Conservation (phyloP, 345 rosid species). For the Salix koriyanagi region DNA sequence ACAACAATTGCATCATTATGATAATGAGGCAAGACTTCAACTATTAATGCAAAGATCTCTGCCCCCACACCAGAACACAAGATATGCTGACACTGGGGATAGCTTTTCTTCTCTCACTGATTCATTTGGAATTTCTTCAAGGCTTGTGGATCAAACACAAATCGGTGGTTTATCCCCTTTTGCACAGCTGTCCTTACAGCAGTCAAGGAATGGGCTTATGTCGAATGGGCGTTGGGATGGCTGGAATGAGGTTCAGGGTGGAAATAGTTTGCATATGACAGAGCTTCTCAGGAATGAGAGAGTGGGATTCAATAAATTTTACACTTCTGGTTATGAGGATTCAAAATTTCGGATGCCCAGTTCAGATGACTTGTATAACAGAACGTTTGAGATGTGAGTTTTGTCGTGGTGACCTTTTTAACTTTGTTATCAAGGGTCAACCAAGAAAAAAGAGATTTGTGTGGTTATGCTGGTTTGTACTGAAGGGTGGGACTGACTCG, state of each 20-base stretch:
- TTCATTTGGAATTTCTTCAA: slow-evolving; percentile 52
- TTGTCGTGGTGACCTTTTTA: slow-evolving; percentile 10
- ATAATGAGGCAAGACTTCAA: slow-evolving; percentile 61
- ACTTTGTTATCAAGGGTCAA: slow-evolving; percentile 21
- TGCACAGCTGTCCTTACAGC: slow-evolving; percentile 53
- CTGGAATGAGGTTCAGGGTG: slow-evolving; percentile 64
- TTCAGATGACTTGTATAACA: slow-evolving; percentile 61
- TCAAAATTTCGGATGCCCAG: slow-evolving; percentile 57
- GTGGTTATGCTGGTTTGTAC: slow-evolving; percentile 6
- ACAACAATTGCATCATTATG: slow-evolving; percentile 45
- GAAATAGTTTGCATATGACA: slow-evolving; percentile 49
- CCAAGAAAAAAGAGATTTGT: slow-evolving; percentile 6
- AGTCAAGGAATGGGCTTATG: slow-evolving; percentile 43
- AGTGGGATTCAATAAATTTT: slow-evolving; percentile 53
- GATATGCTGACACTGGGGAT: slow-evolving; percentile 48
- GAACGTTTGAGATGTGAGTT: slow-evolving; percentile 69
- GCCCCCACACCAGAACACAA: slow-evolving; percentile 47
- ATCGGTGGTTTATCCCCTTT: slow-evolving; percentile 43
- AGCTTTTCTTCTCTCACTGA: slow-evolving; percentile 48
- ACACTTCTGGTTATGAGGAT: slow-evolving; percentile 57
- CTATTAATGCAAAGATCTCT: slow-evolving; percentile 63
- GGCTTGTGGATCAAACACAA: slow-evolving; percentile 62
- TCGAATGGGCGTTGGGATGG: slow-evolving; percentile 79
- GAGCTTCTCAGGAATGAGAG: slow-evolving; percentile 73
- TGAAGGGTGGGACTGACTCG: slow-evolving; percentile 21